Conservation (phyloP, 306 rosid species). For the Cucurbita argyrosperma region DNA sequence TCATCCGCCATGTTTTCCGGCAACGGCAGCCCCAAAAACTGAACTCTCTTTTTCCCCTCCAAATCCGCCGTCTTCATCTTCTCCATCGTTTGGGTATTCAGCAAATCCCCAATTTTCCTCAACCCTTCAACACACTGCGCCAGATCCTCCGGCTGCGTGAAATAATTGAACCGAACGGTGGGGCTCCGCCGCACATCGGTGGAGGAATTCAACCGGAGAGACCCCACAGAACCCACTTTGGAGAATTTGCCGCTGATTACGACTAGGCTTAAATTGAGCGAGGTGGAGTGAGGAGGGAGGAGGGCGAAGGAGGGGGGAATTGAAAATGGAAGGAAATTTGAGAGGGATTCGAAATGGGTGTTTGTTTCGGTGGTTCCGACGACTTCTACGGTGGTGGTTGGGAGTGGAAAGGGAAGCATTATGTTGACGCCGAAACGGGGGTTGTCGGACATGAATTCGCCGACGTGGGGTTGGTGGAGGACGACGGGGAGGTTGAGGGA, state of each 20-base stretch:
- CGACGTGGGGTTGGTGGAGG: constrained; percentile 7
- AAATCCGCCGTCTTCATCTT: not conserved
- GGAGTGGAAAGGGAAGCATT: not conserved
- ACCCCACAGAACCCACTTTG: not conserved
- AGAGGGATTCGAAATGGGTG: not conserved
- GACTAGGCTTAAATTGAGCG: not conserved
- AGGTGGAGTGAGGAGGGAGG: not conserved
- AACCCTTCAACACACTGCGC: not conserved
- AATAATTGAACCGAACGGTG: constrained; percentile 1
- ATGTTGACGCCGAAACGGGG: not conserved
- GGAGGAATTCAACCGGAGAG: not conserved
- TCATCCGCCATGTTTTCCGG: not conserved
- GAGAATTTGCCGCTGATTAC: not conserved
- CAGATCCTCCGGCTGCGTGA: not conserved
- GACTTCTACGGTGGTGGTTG: not conserved
- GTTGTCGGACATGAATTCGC: constrained; percentile 17
- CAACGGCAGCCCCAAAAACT: not conserved
- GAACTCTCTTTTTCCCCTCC: not conserved
- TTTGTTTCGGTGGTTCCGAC: not conserved
- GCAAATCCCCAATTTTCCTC: not conserved
- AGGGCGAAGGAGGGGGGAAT: not conserved
- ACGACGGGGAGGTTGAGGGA: constrained; percentile 6
- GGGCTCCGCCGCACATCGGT: not conserved
- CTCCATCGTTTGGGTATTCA: not conserved
- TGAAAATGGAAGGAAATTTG: not conserved